Conservation (phyloP, 768 basidiomycete species). For the Grammothele lineata region DNA sequence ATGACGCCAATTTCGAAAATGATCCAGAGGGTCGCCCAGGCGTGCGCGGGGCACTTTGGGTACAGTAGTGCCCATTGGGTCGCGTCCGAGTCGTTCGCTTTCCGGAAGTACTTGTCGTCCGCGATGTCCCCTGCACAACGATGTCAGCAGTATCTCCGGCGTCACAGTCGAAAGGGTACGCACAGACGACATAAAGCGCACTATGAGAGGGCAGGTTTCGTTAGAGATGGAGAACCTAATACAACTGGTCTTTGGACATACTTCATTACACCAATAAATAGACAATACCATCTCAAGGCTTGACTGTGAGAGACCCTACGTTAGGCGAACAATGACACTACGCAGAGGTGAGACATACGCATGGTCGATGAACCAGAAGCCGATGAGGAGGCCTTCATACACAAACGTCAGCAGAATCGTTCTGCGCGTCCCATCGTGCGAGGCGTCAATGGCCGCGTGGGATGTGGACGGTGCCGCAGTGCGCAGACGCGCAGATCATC, state of each 20-base stretch:
- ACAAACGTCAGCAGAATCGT: slow-evolving; percentile 79
- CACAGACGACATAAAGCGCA: slow-evolving; percentile 84
- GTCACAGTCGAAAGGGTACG: slow-evolving; percentile 23
- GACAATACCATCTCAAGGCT: slow-evolving; percentile 79
- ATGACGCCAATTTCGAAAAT: slow-evolving; percentile 71
- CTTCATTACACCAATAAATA: slow-evolving; percentile 86
- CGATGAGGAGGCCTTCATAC: slow-evolving; percentile 84
- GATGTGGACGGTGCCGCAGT: background rate
- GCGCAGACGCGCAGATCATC: background rate
- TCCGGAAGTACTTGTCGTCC: slow-evolving; percentile 93
- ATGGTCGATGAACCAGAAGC: slow-evolving; percentile 95
- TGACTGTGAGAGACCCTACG: slow-evolving; percentile 31
- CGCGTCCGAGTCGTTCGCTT: slow-evolving; percentile 89
- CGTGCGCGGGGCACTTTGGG: slow-evolving; percentile 69
- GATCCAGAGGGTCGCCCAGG: slow-evolving; percentile 87
- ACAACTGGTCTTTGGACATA: slow-evolving; percentile 40
- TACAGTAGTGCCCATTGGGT: slow-evolving; percentile 82
- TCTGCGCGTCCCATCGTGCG: slow-evolving; percentile 39
- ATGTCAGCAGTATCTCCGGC: background rate
- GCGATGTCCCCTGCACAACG: slow-evolving; percentile 75
- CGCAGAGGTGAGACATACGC: slow-evolving; percentile 46
- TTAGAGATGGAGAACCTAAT: no score
- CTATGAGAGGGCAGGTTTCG: slow-evolving; percentile 32
- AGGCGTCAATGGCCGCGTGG: background rate
- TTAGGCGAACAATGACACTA: background rate